Base-by-base conservation (phyloP, 805 yeast species). In the Clavispora phyllophila region DNA sequence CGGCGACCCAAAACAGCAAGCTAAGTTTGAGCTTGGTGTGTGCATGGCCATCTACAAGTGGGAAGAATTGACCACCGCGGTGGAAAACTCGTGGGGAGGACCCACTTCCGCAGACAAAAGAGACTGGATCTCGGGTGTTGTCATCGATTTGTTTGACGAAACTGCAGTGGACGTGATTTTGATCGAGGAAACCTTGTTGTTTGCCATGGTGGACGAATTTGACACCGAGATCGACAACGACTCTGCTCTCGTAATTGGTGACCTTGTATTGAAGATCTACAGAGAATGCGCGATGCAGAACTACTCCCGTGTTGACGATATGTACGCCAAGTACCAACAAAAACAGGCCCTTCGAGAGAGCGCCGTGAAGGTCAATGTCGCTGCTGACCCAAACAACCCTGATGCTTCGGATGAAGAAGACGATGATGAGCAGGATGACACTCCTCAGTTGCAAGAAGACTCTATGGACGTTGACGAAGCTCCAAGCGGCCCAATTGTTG, bases 1-100 rank as follows among this genome's bases (percentile, higher is more conserved):
- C 47, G 49, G 54, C 5, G 79, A 84, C 49, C 83, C 76, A 42
- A 78, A 76, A 52, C 86, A 81, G 51, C 95, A 86, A 62, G 88
- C 86, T 14, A 81, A 85, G 49, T 89, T 93, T 57, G 98, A 91
- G 64, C 74, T 93, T 12, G 99, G 97, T 9, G 90, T 87, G 1
- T 83, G 96, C 24, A 85, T 90, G 95, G 81, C 86, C 27, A 65
- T 93, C n/a, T 80, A 90, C 61, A 74, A 76, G 45, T 93, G 99
- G 99, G 93, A 89, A 46, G 89, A 85, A 19, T 68, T 93, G 40
- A 74, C 78, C 37, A 84, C 86, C 1, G 99, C 99, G 0, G 98
- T 93, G 9, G 95, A 80, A 5, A 88, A 87, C 60, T 70, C 74
- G 24, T 93, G 99, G 98, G 99, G 99, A 46, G 99, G 99, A 1